Evolutionary conservation across 1,284 basidiomycete genomes (phyloP), one percentile per base, ranked within the genome.

Genomic region (Apiotrichum siamense): DNA sequence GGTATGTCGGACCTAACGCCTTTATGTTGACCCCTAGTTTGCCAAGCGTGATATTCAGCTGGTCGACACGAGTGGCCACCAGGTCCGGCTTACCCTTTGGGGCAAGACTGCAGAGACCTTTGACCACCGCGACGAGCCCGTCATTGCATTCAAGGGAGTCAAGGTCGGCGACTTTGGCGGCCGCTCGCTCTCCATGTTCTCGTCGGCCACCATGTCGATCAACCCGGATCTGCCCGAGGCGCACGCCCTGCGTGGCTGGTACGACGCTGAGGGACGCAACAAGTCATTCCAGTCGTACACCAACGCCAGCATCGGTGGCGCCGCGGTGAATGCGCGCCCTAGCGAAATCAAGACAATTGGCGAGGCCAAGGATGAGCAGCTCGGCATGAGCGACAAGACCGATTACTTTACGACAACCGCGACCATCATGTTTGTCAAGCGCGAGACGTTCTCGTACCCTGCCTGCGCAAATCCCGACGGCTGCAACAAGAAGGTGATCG

Each of bases 121-220:
- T 69, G 72, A 72, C 3, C 71, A 74, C 15, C 71, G 76, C 4
- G 78, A 82, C 36, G 60, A 76, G 48, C 82, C 88, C 11, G 83
- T 96, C 20, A 80, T 92, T 55, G 94, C 93, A 3, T 91, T 96
- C 80, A 97, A 96, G 76, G 88, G 90, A 21, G 89, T 91, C 64
- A 93, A 87, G 74, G 90, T 98, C 36, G 85, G 90, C 36, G 94
- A 97, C 63, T 99, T 89, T 70, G 87, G 87, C 63, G 94, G 93
- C 80, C 82, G 88, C 49, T 86, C 80, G 1, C 78, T 97, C 39
- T 90, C 88, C 23, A 82, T 83, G 79, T 75, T 80, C 55, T 80
- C 79, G 59, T 78, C 78, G 9, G 82, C 82, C 47, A 82, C 83
- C 23, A 87, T 97, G 83, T 75, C 81, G 10, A 69, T 90, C 64